Evolutionary conservation across 257 asterid species (phyloP), one percentile per base, ranked within the genome.

Genomic region (Oldenlandia corymbosa): DNA sequence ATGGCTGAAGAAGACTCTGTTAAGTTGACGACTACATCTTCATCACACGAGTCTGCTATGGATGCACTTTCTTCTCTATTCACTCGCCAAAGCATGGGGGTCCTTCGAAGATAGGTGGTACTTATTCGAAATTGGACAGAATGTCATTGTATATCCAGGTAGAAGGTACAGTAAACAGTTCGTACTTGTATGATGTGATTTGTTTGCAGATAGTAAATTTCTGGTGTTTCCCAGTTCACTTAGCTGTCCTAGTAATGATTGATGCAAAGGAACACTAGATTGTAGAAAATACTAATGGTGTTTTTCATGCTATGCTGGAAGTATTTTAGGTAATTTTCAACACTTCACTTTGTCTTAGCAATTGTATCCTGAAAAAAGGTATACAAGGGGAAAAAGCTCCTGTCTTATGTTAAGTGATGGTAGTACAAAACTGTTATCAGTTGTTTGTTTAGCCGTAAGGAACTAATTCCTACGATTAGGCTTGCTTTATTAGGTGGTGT

Each of bases 51-150:
- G 49, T 54, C 79, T 75, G 87, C 91, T 62, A 90, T 90, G 97
- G 95, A 87, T 69, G 86, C 94, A 52, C 95, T 90, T 73, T 90
- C 97, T 4, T 87, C 92, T 68, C 97, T 90, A 69, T 85, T 90
- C 72, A 77, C 84, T 41, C 52, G 81, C 69, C 76, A 85, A 72
- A 73, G 45, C 81, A 92, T 60, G 89, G 89, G 59, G 86, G 75
- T 20, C 70, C 51, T 67, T 66, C 86, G 27, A 43, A 56, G 8
- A 46, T 51, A 26, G 64, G 68, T 73, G 63, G 53, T 58, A 84
- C 63, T 64, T 77, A 79, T 58, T 24, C 66, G 53, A 90, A 87
- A 74, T 64, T 85, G 75, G 85, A 81, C 42, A 85, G 93, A 79
- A 88, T 90, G 95, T 42, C 49, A 64, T 80, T 79, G 84, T 87